Conservation (phyloP, 73 alveolate genomes). For the Paramecium sonneborni region DNA sequence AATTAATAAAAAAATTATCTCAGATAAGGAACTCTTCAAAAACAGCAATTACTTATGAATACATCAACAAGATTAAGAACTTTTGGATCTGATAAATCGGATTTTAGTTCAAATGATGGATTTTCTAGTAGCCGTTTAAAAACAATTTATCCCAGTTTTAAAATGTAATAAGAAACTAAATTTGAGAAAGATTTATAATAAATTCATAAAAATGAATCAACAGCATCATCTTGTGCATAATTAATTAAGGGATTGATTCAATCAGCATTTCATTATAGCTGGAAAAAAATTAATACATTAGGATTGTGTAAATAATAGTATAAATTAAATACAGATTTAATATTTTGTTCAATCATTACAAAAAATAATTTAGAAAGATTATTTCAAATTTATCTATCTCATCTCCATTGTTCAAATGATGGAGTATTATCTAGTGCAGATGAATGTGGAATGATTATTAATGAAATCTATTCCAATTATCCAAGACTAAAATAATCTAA, state of each 20-base stretch:
- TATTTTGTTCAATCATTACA: background rate
- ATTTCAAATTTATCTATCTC: background rate
- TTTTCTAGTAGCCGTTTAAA: constrained; percentile 17
- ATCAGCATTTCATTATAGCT: background rate
- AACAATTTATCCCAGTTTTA: constrained; percentile 27
- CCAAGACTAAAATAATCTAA: background rate
- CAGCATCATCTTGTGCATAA: background rate
- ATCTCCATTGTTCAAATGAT: background rate
- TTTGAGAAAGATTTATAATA: background rate
- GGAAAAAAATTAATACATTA: background rate
- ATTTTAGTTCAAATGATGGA: background rate
- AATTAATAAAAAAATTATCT: background rate
- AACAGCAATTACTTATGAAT: background rate
- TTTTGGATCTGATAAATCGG: constrained; percentile 16
- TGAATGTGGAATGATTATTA: background rate
- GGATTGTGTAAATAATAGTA: background rate
- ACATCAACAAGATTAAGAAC: background rate
- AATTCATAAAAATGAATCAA: background rate
- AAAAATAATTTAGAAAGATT: background rate
- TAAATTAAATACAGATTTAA: background rate
- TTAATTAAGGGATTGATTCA: background rate
- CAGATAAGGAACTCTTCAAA: background rate
- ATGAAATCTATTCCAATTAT: background rate
- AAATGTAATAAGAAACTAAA: background rate
- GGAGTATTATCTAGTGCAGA: background rate